phyloP scores from a whole-genome alignment of 2,329 filamentous ascomycete species.

The Colletotrichum liriopes region DNA sequence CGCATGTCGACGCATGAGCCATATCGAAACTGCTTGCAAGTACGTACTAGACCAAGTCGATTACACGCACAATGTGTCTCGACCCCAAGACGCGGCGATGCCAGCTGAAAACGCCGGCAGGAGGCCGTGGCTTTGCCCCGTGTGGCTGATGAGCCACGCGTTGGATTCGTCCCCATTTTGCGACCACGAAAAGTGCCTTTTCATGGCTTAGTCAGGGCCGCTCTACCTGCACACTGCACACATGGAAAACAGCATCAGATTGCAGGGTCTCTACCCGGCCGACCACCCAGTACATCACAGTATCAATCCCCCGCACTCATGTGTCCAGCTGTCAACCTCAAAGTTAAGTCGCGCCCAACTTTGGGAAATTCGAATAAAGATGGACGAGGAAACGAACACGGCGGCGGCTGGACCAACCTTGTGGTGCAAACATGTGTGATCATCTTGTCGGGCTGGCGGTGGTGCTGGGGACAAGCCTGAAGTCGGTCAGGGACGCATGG shows the following conservation, averaged over 20 bases:
- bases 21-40: constrained; percentile 1
- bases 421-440: constrained; percentile 13
- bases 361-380: not conserved
- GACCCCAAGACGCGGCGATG: not conserved
- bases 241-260: not conserved
- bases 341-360: constrained; percentile 24
- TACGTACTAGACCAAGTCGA: constrained; percentile 1
- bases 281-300: constrained; percentile 16
- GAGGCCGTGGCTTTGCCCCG: constrained; percentile 11
- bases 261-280: not conserved
- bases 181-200: constrained; percentile 5
- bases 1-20: constrained; percentile 16
- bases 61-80: constrained; percentile 12
- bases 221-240: not conserved
- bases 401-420: constrained; percentile 22
- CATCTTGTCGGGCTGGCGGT: constrained; percentile 9
- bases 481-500: constrained; percentile 26
- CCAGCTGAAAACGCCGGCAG: not conserved
- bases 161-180: not conserved
- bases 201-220: not conserved
- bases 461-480: constrained; percentile 33
- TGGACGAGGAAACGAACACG: constrained; percentile 30
- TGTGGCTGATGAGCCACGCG: constrained; percentile 31
- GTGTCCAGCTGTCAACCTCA: constrained; percentile 14
- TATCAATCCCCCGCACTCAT: constrained; percentile 9